Conservation (phyloP, 2,329 filamentous ascomycete species). For the Neurospora crassa region DNA sequence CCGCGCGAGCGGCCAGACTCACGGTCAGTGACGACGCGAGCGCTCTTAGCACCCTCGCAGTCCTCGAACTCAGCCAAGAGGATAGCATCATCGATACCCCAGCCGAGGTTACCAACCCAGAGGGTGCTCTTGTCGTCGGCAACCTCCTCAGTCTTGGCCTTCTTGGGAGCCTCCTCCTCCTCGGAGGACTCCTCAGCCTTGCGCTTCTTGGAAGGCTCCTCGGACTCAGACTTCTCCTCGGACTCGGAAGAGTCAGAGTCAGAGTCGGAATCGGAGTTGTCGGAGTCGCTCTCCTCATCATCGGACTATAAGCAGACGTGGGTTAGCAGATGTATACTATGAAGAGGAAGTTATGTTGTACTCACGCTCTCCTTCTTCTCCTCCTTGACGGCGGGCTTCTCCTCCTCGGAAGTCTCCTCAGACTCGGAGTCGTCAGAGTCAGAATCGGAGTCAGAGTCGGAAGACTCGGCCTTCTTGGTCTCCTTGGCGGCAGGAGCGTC, state of each 20-base stretch:
- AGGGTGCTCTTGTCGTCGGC: constrained; percentile 53
- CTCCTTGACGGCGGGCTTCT: constrained; percentile 27
- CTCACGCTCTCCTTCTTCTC: constrained; percentile 23
- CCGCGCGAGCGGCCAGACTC: constrained; percentile 76
- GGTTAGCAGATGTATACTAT: constrained; percentile 7
- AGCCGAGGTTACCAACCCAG: constrained; percentile 84
- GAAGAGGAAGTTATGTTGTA: constrained; percentile 22
- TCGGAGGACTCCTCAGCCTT: constrained; percentile 45
- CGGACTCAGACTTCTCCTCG: constrained; percentile 30
- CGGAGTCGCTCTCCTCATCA: constrained; percentile 22
- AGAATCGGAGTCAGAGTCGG: constrained; percentile 22
- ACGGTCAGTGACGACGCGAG: constrained; percentile 77
- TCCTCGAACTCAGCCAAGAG: constrained; percentile 73
- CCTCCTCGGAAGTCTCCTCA: constrained; percentile 22
- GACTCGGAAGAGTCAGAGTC: constrained; percentile 25
- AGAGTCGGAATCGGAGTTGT: constrained; percentile 26
- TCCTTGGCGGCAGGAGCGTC: constrained; percentile 18
- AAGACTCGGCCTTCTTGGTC: constrained; percentile 1
- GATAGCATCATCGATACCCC: constrained; percentile 79
- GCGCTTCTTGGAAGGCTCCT: constrained; percentile 53
- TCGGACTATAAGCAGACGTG: constrained; percentile 9
- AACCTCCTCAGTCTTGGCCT: constrained; percentile 54
- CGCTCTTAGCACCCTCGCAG: constrained; percentile 62
- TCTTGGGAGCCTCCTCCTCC: constrained; percentile 48
- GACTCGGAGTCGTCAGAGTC: constrained; percentile 29